Conservation (phyloP, 2,329 filamentous ascomycete species). For the Xylaria multiplex region DNA sequence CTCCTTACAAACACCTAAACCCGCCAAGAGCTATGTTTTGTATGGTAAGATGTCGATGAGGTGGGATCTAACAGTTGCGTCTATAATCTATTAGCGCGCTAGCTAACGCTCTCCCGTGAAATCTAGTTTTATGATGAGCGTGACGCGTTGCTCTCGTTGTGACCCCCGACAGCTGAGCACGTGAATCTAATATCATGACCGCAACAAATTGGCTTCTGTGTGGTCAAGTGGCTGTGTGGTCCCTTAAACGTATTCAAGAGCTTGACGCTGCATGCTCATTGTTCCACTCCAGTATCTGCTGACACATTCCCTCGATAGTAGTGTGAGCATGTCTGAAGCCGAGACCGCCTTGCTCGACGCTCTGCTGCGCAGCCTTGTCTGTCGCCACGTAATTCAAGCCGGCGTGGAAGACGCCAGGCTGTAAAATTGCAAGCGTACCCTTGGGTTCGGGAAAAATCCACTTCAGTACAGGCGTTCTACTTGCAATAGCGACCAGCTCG, state of each 20-base stretch:
- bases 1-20: not conserved
- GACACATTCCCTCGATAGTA: constrained; percentile 55
- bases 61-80: not conserved
- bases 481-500: constrained; percentile 52
- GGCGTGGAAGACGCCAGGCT: constrained; percentile 54
- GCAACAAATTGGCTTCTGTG: not conserved
- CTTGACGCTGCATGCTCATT: constrained; percentile 37
- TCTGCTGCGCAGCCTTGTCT: constrained; percentile 51
- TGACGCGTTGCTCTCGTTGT: not conserved
- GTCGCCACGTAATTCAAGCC: constrained; percentile 52
- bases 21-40: not conserved
- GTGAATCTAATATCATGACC: not conserved
- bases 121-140: not conserved
- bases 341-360: constrained; percentile 54
- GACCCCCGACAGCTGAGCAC: not conserved
- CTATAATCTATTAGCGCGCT: not conserved
- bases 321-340: constrained; percentile 53
- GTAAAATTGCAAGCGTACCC: constrained; percentile 52
- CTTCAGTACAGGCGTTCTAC: constrained; percentile 41
- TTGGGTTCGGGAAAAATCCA: constrained; percentile 41
- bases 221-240: not conserved
- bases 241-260: constrained; percentile 4
- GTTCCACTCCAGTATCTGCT: constrained; percentile 56
- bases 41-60: not conserved
- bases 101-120: not conserved